Evolutionary conservation across 1,284 basidiomycete species (phyloP).

Genomic region (Cerioporus squamosus): DNA sequence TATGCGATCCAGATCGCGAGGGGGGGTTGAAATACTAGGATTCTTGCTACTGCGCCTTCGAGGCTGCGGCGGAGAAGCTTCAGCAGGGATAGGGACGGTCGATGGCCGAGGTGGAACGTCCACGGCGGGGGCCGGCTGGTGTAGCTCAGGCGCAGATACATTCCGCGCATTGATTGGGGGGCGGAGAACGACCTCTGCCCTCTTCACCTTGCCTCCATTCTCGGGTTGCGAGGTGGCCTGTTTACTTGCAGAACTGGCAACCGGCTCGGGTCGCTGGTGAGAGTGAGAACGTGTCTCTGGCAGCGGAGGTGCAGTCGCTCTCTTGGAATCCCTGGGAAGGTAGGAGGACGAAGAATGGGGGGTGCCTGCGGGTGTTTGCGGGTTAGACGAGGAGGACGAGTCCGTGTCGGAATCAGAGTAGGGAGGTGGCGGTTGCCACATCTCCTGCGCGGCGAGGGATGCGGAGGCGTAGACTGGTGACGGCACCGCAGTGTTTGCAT

Average conservation of each 20-base stretch:
- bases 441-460: constrained; percentile 11
- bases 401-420: constrained; percentile 25
- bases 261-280: not conserved
- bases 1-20: constrained; percentile 63
- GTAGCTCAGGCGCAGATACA: constrained; percentile 32
- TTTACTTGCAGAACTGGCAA: not conserved
- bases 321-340: constrained; percentile 9
- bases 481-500: not conserved
- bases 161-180: constrained; percentile 24
- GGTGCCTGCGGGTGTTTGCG: constrained; percentile 23
- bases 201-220: not conserved
- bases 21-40: constrained; percentile 28
- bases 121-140: constrained; percentile 19
- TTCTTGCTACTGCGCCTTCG: constrained; percentile 30
- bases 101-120: constrained; percentile 27
- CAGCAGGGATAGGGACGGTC: constrained; percentile 20
- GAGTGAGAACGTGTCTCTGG: constrained; percentile 3
- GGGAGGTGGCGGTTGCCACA: constrained; percentile 22
- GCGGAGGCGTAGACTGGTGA: constrained; percentile 14
- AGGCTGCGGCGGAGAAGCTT: constrained; percentile 14
- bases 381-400: constrained; percentile 19
- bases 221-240: not conserved
- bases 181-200: constrained; percentile 10
- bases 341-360: constrained; percentile 15
- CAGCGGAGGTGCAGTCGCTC: not conserved